phyloP scores from a whole-genome alignment of 1,284 basidiomycete genomes.

The Boletellus deceptivus region DNA sequence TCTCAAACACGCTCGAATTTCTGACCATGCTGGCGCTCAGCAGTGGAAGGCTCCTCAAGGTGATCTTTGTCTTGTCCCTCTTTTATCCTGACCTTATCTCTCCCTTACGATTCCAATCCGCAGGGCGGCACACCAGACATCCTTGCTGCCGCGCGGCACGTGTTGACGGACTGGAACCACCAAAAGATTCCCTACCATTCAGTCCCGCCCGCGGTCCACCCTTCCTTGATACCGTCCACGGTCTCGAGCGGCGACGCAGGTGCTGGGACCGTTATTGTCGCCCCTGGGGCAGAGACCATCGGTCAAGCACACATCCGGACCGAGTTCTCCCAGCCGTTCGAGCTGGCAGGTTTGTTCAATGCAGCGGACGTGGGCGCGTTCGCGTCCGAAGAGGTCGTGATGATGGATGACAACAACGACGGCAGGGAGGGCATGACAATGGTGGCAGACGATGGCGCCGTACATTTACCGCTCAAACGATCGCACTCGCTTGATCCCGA shows the following conservation, averaged over 20 bases:
- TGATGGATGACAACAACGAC: constrained; percentile 35
- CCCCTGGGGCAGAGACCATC: constrained; percentile 70
- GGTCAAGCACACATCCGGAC: constrained; percentile 72
- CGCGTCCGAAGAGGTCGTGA: constrained; percentile 34
- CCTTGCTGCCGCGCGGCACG: constrained; percentile 40
- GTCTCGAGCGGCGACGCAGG: constrained; percentile 30
- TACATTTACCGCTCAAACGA: constrained; percentile 39
- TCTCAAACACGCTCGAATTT: constrained; percentile 76
- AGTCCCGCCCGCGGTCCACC: constrained; percentile 73
- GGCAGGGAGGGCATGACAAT: constrained; percentile 27
- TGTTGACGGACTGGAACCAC: constrained; percentile 95
- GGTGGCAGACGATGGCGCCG: constrained; percentile 50
- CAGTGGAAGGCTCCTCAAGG: constrained; percentile 84
- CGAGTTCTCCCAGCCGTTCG: constrained; percentile 67
- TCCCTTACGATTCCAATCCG: not conserved
- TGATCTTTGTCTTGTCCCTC: constrained; percentile 21
- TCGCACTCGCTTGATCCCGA: constrained; percentile 31
- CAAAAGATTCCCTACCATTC: constrained; percentile 94
- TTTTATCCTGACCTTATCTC: not conserved
- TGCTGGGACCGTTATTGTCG: constrained; percentile 38
- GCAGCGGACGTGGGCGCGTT: constrained; percentile 76
- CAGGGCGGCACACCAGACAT: constrained; percentile 92
- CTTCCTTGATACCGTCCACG: constrained; percentile 66
- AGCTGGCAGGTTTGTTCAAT: constrained; percentile 71
- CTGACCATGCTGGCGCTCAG: constrained; percentile 88